These are phyloP conservation scores for Ascobolus immersus DNA, from an alignment of 495 filamentous ascomycete genomes.

Conservation along the genomic window DNA sequence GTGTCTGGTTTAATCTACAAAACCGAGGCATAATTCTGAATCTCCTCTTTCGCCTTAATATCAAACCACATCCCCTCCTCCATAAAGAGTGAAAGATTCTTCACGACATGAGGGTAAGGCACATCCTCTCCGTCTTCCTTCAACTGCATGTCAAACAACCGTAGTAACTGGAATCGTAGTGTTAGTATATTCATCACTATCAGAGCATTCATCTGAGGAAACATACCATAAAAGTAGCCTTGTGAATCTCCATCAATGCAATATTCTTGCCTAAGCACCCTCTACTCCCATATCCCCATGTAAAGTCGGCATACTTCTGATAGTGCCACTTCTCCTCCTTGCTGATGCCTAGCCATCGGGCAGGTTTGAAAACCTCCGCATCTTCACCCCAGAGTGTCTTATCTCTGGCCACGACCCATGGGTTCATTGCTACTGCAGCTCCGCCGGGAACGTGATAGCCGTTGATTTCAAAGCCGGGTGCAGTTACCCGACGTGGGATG, in stretches of 20 bases:
- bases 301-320: conserved; percentile 18
- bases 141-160: no score
- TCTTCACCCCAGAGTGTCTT: conserved; percentile 29
- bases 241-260: conserved; percentile 10
- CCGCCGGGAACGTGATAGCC: conserved; percentile 28
- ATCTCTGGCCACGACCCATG: conserved; percentile 31
- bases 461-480: conserved; percentile 28
- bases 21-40: no score
- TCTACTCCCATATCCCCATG: conserved; percentile 10
- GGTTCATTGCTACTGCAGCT: conserved; percentile 33
- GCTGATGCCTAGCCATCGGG: conserved; percentile 32
- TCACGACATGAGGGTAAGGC: no score
- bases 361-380: conserved; percentile 27
- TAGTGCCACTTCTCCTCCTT: conserved; percentile 17
- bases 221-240: conserved; percentile 1
- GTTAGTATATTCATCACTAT: no score
- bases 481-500: conserved; percentile 25
- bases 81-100: no score
- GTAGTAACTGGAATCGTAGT: no score
- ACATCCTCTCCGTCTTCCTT: no score
- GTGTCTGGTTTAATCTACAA: no score
- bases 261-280: conserved; percentile 13
- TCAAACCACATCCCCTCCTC: no score
- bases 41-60: no score
- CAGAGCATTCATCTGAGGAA: no score